phyloP scores from a whole-genome alignment of 2,329 filamentous ascomycete species.

The Colletotrichum gloeosporioides region DNA sequence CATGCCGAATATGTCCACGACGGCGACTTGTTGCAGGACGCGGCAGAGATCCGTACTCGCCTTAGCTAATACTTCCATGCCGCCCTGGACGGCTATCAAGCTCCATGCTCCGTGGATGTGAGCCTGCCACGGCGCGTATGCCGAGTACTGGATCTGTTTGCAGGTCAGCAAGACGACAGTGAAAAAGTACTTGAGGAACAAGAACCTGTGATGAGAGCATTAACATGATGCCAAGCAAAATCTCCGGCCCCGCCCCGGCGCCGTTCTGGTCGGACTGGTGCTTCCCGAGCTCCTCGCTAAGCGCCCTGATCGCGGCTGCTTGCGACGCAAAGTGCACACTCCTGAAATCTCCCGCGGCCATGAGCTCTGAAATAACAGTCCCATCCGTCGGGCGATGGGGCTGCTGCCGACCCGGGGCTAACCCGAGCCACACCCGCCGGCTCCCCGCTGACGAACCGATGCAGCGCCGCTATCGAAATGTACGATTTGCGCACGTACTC shows the following conservation, averaged over 20 bases:
- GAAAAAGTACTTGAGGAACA: fast-evolving
- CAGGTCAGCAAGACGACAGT: fast-evolving
- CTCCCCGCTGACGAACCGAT: neutral
- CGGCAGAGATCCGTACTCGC: neutral
- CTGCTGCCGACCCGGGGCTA: neutral
- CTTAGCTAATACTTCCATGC: neutral
- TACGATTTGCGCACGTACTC: neutral
- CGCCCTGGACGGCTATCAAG: neutral
- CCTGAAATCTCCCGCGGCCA: neutral
- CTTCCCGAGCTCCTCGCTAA: neutral
- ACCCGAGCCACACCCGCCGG: neutral
- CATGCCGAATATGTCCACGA: neutral
- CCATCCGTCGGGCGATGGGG: neutral
- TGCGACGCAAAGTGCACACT: neutral
- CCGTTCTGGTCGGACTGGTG: neutral
- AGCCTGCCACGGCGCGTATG: neutral
- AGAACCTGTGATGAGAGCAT: neutral
- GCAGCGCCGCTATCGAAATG: neutral
- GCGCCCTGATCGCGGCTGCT: neutral
- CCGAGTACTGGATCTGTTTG: neutral
- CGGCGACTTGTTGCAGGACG: neutral
- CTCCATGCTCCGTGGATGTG: neutral
- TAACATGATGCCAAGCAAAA: neutral
- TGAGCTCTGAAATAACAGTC: neutral
- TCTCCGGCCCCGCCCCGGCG: neutral